Conservation (phyloP, 208 protist species). For the Angomonas ambiguus region DNA sequence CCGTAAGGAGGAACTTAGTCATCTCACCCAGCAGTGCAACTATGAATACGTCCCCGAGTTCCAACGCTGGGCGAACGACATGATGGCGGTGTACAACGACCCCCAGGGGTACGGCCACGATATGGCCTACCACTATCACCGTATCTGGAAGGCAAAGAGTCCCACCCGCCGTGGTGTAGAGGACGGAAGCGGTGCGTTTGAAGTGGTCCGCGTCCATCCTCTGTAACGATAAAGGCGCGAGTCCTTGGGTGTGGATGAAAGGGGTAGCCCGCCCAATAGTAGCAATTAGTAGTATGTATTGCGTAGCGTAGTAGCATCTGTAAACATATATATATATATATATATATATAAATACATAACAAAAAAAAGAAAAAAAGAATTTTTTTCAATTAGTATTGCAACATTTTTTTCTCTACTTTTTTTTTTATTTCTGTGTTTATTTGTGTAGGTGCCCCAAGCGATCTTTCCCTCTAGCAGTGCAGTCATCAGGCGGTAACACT, state of each 20-base stretch:
- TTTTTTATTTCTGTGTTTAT: constrained; percentile 4
- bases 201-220: constrained; percentile 68
- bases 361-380: no score
- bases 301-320: background rate
- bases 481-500: background rate
- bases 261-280: no score
- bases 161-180: constrained; percentile 64
- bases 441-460: background rate
- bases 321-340: background rate
- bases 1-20: constrained; percentile 82
- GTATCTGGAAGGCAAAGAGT: constrained; percentile 88
- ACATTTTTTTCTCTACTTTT: constrained; percentile 7
- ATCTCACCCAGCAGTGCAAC: constrained; percentile 82
- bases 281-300: constrained; percentile 3
- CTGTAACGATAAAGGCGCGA: constrained; percentile 20
- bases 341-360: background rate
- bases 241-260: no score
- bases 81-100: constrained; percentile 88
- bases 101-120: constrained; percentile 81
- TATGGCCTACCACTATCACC: constrained; percentile 90
- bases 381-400: background rate
- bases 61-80: constrained; percentile 88
- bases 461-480: background rate
- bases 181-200: constrained; percentile 78
- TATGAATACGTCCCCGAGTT: constrained; percentile 91